phyloP scores from a whole-genome alignment of 331 rosid genomes.

The Erythrophleum ivorense region DNA sequence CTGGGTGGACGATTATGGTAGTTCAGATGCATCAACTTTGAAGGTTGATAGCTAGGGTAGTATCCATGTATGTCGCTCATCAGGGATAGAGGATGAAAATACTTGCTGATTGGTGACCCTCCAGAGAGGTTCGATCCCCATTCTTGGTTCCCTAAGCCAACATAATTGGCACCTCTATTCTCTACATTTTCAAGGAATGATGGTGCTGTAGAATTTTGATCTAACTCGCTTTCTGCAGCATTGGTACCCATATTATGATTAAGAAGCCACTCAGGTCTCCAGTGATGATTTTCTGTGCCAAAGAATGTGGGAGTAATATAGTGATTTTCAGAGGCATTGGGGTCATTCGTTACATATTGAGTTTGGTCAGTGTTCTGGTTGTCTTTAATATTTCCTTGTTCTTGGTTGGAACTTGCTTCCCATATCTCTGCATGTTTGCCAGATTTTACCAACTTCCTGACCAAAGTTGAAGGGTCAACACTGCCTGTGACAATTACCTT shows the following conservation, averaged over 20 bases:
- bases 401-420: slow-evolving; percentile 44
- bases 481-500: slow-evolving; percentile 50
- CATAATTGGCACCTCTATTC: slow-evolving; percentile 1
- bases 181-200: slow-evolving; percentile 17
- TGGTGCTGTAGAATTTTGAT: slow-evolving; percentile 30
- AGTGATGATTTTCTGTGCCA: slow-evolving; percentile 27
- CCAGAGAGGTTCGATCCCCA: slow-evolving; percentile 31
- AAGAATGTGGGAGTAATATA: slow-evolving; percentile 31
- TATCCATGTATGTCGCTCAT: slow-evolving; percentile 15
- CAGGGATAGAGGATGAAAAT: slow-evolving; percentile 24
- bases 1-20: slow-evolving; percentile 27
- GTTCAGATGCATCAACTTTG: slow-evolving; percentile 25
- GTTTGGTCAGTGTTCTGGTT: slow-evolving; percentile 24
- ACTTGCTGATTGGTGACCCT: slow-evolving; percentile 20
- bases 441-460: slow-evolving; percentile 50
- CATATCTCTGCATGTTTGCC: slow-evolving; percentile 71
- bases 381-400: not conserved
- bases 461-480: slow-evolving; percentile 54
- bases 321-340: slow-evolving; percentile 21
- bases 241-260: slow-evolving; percentile 28
- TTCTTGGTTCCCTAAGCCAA: slow-evolving; percentile 34
- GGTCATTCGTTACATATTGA: slow-evolving; percentile 16
- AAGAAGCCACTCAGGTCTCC: slow-evolving; percentile 31
- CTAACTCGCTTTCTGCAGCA: slow-evolving; percentile 5
- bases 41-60: slow-evolving; percentile 19